Evolutionary conservation across 2,329 filamentous ascomycete genomes (phyloP), one percentile per base, ranked within the genome.

Genomic region (Phyllachora maydis): DNA sequence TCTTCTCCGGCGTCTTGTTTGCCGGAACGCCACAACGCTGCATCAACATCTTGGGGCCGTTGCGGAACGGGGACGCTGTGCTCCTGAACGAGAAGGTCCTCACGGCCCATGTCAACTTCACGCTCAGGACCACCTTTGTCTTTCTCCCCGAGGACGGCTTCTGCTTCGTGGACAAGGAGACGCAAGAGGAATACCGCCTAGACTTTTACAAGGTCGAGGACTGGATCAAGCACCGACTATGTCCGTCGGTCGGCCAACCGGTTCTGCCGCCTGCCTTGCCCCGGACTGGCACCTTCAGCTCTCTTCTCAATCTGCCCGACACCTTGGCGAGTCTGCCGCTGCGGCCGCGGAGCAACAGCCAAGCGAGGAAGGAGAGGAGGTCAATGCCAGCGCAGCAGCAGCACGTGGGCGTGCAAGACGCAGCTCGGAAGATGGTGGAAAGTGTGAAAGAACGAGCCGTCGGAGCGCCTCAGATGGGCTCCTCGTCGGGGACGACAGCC

Each of bases 31-130:
- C 83, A 1, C 73, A 85, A 34, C 66, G 75, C 25, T 92, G 82
- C 41, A 68, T 93, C 41, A 93, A 92, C 41, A 88, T 92, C 24
- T 59, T 93, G 4, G 85, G 85, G 0, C 83, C 83, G 1, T 46
- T 95, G 8, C 70, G 83, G 17, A 85, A 91, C 36, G 83, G 83
- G n/a, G 83, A 95, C 40, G 77, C 83, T 11, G 82, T 93, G 1
- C 59, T 92, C 1, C 58, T 93, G 28, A 91, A 83, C 37, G 82
- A 82, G 30, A 78, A 79, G 33, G 74, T 93, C 1, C 59, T 95
- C 10, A 92, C 82, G 1, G 82, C 85, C 0, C 78, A 88, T 40
- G 83, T 92, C 35, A 91, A 91, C 47, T 92, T 95, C 38, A 82
- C 76, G 0, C 69, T 95, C 23, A 65, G 85, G 6, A 91, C 82